phyloP scores from a whole-genome alignment of 495 filamentous ascomycete species.

The Tuber umbilicatum region DNA sequence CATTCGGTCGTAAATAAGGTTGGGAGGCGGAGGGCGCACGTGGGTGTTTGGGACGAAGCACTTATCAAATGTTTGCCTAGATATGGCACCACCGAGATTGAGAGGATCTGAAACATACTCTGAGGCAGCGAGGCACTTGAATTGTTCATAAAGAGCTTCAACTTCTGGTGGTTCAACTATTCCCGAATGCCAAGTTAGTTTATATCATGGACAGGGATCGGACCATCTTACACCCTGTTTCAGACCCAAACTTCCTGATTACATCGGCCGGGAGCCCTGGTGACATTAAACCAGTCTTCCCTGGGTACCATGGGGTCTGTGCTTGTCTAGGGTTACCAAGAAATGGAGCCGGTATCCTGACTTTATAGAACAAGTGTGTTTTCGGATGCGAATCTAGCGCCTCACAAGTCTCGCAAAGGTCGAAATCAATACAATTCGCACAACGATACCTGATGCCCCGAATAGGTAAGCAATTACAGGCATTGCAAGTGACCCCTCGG shows the following conservation, averaged over 20 bases:
- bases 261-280: conserved; percentile 58
- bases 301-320: conserved; percentile 82
- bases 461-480: conserved; percentile 76
- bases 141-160: conserved; percentile 93
- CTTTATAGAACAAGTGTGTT: conserved; percentile 94
- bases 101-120: conserved; percentile 80
- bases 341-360: conserved; percentile 65
- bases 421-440: conserved; percentile 85
- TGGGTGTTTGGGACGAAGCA: conserved; percentile 78
- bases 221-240: conserved; percentile 52
- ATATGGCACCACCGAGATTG: conserved; percentile 71
- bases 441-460: conserved; percentile 87
- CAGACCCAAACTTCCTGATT: conserved; percentile 58
- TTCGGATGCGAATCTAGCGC: conserved; percentile 75
- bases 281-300: conserved; percentile 64
- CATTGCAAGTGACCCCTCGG: conserved; percentile 87
- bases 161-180: conserved; percentile 68
- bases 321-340: conserved; percentile 60
- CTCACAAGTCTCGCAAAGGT: conserved; percentile 85
- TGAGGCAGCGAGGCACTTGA: conserved; percentile 79
- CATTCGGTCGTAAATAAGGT: conserved; percentile 88
- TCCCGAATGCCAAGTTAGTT: conserved; percentile 6
- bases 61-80: conserved; percentile 80
- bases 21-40: conserved; percentile 68
- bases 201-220: neutral